These are phyloP conservation scores for Panicum miliaceum DNA, from an alignment of 176 grass and related monocot genomes.

Conservation along the genomic window DNA sequence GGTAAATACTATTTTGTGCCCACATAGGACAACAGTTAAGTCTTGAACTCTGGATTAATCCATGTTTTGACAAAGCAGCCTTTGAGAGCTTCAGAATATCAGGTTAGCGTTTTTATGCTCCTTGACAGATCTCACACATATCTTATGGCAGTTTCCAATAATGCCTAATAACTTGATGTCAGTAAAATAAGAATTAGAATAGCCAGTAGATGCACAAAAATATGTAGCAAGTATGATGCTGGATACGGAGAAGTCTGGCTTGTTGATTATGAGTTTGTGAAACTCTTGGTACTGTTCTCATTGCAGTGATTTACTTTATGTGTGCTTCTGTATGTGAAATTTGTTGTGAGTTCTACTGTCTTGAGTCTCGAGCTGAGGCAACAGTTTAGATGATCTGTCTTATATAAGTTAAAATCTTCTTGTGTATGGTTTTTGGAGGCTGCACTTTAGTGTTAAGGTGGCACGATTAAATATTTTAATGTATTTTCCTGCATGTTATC, in stretches of 20 bases:
- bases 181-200: too few relatives aligned
- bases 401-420: too few relatives aligned
- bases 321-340: background rate
- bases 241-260: too few relatives aligned
- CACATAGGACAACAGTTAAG: constrained; percentile 6
- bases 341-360: background rate
- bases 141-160: background rate
- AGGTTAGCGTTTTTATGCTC: background rate
- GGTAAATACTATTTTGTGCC: background rate
- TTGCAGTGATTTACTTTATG: too few relatives aligned
- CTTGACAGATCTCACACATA: background rate
- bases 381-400: background rate
- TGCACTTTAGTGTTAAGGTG: background rate
- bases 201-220: too few relatives aligned
- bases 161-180: background rate
- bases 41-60: background rate
- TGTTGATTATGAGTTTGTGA: too few relatives aligned
- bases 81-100: background rate
- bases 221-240: too few relatives aligned
- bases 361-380: background rate
- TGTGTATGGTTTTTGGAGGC: background rate
- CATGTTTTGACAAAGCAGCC: background rate
- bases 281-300: too few relatives aligned
- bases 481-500: background rate
- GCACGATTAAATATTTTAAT: background rate